These are phyloP conservation scores for Dictyostelium firmibasis DNA, from an alignment of 78 protist species.

Conservation along the genomic window DNA sequence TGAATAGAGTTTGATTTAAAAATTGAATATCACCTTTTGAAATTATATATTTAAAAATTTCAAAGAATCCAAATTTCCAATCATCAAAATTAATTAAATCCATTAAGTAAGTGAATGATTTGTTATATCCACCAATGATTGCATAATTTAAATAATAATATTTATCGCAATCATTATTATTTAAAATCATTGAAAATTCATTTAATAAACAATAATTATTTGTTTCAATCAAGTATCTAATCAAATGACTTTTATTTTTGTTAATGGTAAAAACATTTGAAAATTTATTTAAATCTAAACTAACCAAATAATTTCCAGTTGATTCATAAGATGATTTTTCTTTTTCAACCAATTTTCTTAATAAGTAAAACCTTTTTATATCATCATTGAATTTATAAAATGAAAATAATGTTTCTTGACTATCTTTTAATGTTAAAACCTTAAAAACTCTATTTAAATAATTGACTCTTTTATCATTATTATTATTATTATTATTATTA, in stretches of 20 bases:
- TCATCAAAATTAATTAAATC: background rate
- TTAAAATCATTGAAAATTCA: background rate
- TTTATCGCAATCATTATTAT: background rate
- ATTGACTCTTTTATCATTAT: background rate
- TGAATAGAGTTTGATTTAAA: too few species aligned
- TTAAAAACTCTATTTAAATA: background rate
- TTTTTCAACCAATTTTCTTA: too few species aligned
- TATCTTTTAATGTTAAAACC: background rate
- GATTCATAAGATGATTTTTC: too few species aligned
- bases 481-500: background rate
- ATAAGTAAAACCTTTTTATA: too few species aligned
- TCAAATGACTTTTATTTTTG: too few species aligned
- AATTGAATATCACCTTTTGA: background rate
- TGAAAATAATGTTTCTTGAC: too few species aligned
- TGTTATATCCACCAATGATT: too few species aligned
- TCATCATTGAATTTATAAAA: too few species aligned
- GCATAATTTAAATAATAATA: background rate
- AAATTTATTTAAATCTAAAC: background rate
- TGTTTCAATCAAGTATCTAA: background rate
- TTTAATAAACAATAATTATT: too few species aligned
- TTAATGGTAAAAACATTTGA: background rate
- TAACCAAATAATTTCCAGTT: too few species aligned
- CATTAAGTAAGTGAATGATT: background rate
- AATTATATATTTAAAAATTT: too few species aligned
- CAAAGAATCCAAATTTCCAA: background rate